Evolutionary conservation across 1,284 basidiomycete species (phyloP).

Genomic region (Ustilago cynodontis): DNA sequence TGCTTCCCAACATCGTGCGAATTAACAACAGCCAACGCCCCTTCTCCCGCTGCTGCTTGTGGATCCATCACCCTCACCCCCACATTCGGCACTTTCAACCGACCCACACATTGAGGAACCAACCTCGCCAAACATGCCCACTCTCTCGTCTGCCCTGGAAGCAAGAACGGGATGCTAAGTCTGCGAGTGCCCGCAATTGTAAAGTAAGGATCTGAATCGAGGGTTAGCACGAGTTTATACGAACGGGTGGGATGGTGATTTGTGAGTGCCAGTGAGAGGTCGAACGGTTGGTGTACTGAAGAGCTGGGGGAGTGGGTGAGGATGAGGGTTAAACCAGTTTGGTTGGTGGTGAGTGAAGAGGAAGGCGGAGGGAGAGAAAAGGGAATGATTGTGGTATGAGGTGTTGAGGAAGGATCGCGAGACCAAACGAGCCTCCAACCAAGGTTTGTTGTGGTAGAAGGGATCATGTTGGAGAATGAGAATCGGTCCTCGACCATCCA

Average conservation of each 20-base stretch:
- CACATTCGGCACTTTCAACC: constrained; percentile 7
- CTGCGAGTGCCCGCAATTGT: constrained; percentile 24
- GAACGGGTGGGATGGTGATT: constrained; percentile 17
- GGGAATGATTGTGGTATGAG: constrained; percentile 12
- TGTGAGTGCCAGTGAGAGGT: not conserved
- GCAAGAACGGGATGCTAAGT: constrained; percentile 27
- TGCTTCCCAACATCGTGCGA: not conserved
- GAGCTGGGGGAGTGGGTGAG: not conserved
- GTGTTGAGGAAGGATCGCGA: not conserved
- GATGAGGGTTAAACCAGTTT: constrained; percentile 6
- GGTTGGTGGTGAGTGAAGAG: not conserved
- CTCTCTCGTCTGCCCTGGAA: constrained; percentile 2
- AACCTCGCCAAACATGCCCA: constrained; percentile 8
- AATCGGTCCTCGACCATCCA: constrained; percentile 24
- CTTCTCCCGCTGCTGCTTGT: not conserved
- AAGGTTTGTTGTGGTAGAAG: not conserved
- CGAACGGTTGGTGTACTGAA: constrained; percentile 8
- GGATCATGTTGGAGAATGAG: not conserved
- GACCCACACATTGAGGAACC: constrained; percentile 18
- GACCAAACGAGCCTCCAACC: constrained; percentile 17
- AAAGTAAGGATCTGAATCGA: constrained; percentile 39
- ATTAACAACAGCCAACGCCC: not conserved
- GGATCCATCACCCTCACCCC: constrained; percentile 10
- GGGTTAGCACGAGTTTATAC: constrained; percentile 9
- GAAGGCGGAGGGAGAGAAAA: not conserved